Conservation (phyloP, 306 rosid genomes). For the Adenanthera pavonina region DNA sequence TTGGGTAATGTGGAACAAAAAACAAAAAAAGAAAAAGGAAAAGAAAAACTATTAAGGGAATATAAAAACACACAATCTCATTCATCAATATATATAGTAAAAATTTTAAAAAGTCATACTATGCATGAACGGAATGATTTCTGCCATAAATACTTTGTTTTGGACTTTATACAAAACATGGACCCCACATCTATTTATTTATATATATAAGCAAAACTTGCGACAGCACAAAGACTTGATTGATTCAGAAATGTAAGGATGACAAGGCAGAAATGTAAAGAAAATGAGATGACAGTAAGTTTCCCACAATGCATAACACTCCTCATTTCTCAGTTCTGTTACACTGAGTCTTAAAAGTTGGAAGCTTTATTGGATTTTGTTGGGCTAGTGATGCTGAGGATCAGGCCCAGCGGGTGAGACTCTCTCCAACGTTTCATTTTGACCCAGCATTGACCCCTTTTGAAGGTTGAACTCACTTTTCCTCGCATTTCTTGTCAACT, state of each 20-base stretch:
- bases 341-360: background rate
- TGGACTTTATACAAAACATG: no score
- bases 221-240: background rate
- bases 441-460: conserved; percentile 44
- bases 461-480: background rate
- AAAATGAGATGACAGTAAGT: background rate
- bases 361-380: background rate
- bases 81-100: no score
- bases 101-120: no score
- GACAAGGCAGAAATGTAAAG: background rate
- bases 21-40: no score
- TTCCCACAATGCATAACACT: background rate
- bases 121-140: no score
- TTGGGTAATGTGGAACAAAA: no score
- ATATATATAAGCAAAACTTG: background rate
- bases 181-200: no score
- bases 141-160: no score
- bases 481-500: conserved; percentile 21
- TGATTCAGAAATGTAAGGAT: background rate
- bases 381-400: conserved; percentile 58
- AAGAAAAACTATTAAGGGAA: background rate
- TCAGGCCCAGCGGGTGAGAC: conserved; percentile 64
- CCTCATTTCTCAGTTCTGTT: background rate
- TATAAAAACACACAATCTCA: background rate
- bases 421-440: conserved; percentile 30